phyloP scores from a whole-genome alignment of 371 early-diverging fungal genomes.

The Zychaea mexicana region DNA sequence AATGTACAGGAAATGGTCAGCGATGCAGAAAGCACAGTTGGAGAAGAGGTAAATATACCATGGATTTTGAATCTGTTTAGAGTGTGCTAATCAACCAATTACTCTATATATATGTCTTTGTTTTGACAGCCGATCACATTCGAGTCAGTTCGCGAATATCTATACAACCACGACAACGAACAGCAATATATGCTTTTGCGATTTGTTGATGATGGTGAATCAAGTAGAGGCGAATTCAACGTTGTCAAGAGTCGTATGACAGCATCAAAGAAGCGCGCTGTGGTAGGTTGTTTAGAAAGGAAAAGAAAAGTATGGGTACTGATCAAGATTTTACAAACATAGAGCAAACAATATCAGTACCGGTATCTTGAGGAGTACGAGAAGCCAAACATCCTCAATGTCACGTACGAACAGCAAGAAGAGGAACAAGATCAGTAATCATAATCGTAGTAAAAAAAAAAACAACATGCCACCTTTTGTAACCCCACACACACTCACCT shows the following conservation, averaged over 20 bases:
- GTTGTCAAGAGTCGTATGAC: constrained; percentile 42
- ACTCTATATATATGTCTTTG: neutral
- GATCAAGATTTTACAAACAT: constrained; percentile 16
- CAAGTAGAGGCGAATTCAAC: constrained; percentile 25
- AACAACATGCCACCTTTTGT: neutral
- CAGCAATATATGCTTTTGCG: constrained; percentile 32
- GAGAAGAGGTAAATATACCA: constrained; percentile 9
- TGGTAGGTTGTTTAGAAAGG: constrained; percentile 19
- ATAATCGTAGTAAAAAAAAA: neutral
- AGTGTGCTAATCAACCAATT: neutral
- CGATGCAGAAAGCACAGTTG: neutral
- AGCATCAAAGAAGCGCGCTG: constrained; percentile 44
- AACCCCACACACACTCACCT: neutral
- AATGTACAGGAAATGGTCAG: constrained; percentile 6
- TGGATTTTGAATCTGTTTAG: neutral
- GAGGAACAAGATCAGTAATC: neutral
- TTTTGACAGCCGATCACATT: constrained; percentile 28
- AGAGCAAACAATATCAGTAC: constrained; percentile 13
- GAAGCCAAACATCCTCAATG: constrained; percentile 37
- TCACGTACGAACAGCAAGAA: constrained; percentile 19
- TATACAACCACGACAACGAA: constrained; percentile 38
- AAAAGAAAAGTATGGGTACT: neutral
- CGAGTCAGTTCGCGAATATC: constrained; percentile 45
- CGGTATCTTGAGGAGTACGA: constrained; percentile 38
- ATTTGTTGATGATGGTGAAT: constrained; percentile 30